Evolutionary conservation across 2,329 filamentous ascomycete species (phyloP), one percentile per base, ranked within the genome.

Genomic region (Truncatella angustata): DNA sequence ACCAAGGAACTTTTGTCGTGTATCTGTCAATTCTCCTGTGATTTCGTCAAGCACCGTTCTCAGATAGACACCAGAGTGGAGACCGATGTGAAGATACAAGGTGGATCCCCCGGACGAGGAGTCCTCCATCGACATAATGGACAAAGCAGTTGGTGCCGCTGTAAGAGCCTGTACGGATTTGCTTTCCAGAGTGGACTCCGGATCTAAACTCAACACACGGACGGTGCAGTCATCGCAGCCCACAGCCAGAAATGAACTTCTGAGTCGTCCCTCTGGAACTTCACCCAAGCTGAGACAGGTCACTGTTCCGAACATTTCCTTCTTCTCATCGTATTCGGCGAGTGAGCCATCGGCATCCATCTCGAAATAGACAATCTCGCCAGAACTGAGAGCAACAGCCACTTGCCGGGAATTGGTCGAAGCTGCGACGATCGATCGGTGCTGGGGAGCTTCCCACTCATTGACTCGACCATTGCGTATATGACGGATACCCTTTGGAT

Each of bases 181-280:
- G 69, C 88, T 94, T 68, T 96, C 91, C 10, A 99, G 75, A 0
- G 91, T 96, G 3, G 90, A 88, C 58, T 97, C 92, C 0, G 91
- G 91, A 63, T 95, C 91, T 26, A 97, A 74, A 63, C 91, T 96
- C 50, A 96, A 80, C 49, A 99, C 91, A 49, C 94, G 88, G 49
- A 99, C 94, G 1, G 94, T 97, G 54, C 90, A 91, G 70, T 99
- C 94, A 63, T 97, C 94, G 66, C 93, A 97, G 5, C 95, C 95
- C 40, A 99, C 93, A 39, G 95, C 95, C 49, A 97, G 78, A 73
- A 95, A 99, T 1, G 90, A 91, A 67, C 92, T 96, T 66, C 95
- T 82, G 37, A 93, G 76, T 45, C 91, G 86, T 24, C 95, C 94
- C 70, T 95, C 89, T 0, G 94, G 93, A 12, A 97, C 91, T 49